A percentile compares a stretch with the other conserved stretches of the same genome.
Evolutionary conservation across 345 rosid genomes (phyloP).

Genomic region (Physaria fendleri): DNA sequence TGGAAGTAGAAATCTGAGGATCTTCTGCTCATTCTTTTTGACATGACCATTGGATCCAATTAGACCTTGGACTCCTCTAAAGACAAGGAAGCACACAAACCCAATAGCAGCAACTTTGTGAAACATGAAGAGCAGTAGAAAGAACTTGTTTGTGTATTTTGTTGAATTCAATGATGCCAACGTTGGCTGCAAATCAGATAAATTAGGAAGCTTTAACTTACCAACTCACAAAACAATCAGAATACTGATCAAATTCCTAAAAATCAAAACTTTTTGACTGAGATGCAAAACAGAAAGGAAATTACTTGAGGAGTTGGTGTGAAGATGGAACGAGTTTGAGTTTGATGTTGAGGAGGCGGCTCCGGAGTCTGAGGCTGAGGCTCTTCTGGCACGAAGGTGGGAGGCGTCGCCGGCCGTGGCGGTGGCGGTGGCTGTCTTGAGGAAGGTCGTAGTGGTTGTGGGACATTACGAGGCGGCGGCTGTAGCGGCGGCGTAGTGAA

Average conservation of each 20-base stretch:
- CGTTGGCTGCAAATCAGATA: constrained; percentile 37
- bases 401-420: constrained; percentile 16
- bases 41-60: constrained; percentile 42
- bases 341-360: constrained; percentile 40
- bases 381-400: constrained; percentile 4
- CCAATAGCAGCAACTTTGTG: constrained; percentile 63
- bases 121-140: constrained; percentile 57
- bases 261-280: not conserved
- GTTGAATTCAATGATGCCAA: constrained; percentile 67
- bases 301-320: constrained; percentile 78
- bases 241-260: not conserved
- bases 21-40: constrained; percentile 50
- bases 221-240: too few species aligned
- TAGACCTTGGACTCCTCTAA: constrained; percentile 82
- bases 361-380: constrained; percentile 12
- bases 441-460: constrained; percentile 30
- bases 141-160: constrained; percentile 71
- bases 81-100: constrained; percentile 70
- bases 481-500: constrained; percentile 44
- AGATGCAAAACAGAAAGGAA: constrained; percentile 1
- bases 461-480: constrained; percentile 37
- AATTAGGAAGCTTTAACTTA: constrained; percentile 4
- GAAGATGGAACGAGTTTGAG: constrained; percentile 82
- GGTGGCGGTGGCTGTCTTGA: constrained; percentile 2
- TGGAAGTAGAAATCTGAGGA: constrained; percentile 56